Conservation (phyloP, 1,284 basidiomycete genomes). For the Pseudomicrostroma phylloplanum region DNA sequence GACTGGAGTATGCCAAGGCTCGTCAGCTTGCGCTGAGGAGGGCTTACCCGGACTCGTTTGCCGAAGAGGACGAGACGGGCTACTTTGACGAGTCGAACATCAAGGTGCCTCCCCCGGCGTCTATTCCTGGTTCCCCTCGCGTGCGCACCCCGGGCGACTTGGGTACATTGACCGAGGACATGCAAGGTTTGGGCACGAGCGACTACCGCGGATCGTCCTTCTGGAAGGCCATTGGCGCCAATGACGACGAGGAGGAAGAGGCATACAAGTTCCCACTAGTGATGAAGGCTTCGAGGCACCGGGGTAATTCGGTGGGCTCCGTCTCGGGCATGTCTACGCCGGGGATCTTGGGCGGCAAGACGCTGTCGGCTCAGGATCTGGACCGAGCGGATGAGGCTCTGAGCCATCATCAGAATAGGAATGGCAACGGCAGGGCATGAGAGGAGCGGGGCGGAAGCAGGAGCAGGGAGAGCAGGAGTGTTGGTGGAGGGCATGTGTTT, state of each 20-base stretch:
- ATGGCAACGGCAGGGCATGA: slow-evolving; percentile 14
- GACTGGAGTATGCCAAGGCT: slow-evolving; percentile 93
- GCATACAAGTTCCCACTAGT: slow-evolving; percentile 36
- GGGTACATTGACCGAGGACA: slow-evolving; percentile 40
- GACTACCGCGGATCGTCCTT: slow-evolving; percentile 39
- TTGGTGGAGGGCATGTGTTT: too few species aligned
- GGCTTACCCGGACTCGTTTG: slow-evolving; percentile 90
- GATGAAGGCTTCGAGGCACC: slow-evolving; percentile 27
- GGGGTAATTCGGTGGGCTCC: slow-evolving; percentile 40
- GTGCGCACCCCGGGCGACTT: slow-evolving; percentile 42
- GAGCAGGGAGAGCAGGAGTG: too few species aligned
- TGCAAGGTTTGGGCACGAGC: slow-evolving; percentile 40
- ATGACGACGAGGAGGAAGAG: slow-evolving; percentile 39
- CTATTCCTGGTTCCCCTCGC: slow-evolving; percentile 79
- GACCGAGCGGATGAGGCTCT: slow-evolving; percentile 40
- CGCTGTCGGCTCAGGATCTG: slow-evolving; percentile 33
- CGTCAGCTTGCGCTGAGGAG: slow-evolving; percentile 83
- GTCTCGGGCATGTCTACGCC: slow-evolving; percentile 40
- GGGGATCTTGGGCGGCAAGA: slow-evolving; percentile 36
- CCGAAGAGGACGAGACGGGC: slow-evolving; percentile 59
- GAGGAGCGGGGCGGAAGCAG: too few species aligned
- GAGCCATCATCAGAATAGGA: slow-evolving; percentile 23
- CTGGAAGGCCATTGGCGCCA: slow-evolving; percentile 42
- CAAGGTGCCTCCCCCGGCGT: slow-evolving; percentile 63
- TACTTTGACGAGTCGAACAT: slow-evolving; percentile 61